Conservation (phyloP, 169 alveolate species). For the Cryptosporidium meleagridis region DNA sequence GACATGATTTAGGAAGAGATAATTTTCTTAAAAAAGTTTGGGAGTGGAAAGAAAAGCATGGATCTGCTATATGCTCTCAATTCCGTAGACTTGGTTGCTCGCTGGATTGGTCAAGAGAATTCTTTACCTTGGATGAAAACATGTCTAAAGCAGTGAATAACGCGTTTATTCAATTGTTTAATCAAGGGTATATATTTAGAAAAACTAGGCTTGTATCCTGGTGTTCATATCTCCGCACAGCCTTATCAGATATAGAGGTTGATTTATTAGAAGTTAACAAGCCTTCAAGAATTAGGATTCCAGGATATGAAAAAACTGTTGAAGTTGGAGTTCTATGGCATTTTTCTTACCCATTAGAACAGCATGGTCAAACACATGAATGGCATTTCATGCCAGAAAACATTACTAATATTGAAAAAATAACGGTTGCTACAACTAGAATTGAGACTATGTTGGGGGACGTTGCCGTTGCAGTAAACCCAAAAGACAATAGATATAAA, state of each 20-base stretch:
- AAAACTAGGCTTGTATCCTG: conserved; percentile 97
- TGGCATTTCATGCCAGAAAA: conserved; percentile 85
- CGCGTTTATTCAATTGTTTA: conserved; percentile 94
- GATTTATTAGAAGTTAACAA: conserved; percentile 92
- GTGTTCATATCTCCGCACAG: conserved; percentile 98
- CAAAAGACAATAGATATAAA: conserved; percentile 96
- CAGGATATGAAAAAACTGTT: conserved; percentile 89
- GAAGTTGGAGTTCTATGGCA: conserved; percentile 98
- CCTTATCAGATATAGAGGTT: conserved; percentile 99
- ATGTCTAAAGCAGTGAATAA: conserved; percentile 94
- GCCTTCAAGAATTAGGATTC: conserved; percentile 86
- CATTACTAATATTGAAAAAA: conserved; percentile 66
- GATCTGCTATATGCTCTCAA: conserved; percentile 91
- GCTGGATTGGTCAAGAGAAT: conserved; percentile 97
- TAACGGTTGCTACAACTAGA: conserved; percentile 96
- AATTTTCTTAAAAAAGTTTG: conserved; percentile 93
- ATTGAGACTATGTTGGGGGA: conserved; percentile 99
- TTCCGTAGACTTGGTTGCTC: conserved; percentile 91
- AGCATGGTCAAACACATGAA: conserved; percentile 80
- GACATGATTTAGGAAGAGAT: conserved; percentile 98
- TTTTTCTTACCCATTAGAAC: conserved; percentile 93
- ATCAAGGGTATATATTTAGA: conserved; percentile 94
- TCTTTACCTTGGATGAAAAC: conserved; percentile 95
- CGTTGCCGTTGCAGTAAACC: conserved; percentile 99
- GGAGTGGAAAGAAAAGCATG: conserved; percentile 99